Conservation (phyloP, 192 early-diverging fungal genomes). For the Podila horticola region DNA sequence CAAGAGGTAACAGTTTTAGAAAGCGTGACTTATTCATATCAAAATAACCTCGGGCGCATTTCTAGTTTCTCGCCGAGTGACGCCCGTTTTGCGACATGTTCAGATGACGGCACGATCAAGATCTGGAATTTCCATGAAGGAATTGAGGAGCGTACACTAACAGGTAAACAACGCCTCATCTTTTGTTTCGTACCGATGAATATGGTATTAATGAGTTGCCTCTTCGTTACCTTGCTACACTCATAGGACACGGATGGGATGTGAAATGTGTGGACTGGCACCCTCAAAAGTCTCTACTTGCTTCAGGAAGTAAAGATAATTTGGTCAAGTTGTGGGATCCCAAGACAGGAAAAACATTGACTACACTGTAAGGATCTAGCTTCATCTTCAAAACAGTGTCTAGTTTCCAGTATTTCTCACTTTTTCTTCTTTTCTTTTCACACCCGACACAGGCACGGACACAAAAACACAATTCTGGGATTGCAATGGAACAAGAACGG, state of each 20-base stretch:
- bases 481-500: slow-evolving; percentile 98
- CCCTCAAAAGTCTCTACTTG: slow-evolving; percentile 90
- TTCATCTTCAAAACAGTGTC: not conserved
- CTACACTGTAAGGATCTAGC: slow-evolving; percentile 72
- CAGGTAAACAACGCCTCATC: slow-evolving; percentile 36
- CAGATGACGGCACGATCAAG: slow-evolving; percentile 95
- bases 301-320: slow-evolving; percentile 96
- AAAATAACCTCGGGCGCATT: not conserved
- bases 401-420: not conserved
- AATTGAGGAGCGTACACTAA: slow-evolving; percentile 81
- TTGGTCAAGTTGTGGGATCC: slow-evolving; percentile 99
- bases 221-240: not conserved
- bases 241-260: slow-evolving; percentile 92
- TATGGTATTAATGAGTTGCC: not conserved
- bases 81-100: slow-evolving; percentile 93
- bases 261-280: slow-evolving; percentile 99
- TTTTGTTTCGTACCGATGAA: not conserved
- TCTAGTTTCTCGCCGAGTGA: slow-evolving; percentile 91
- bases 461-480: slow-evolving; percentile 92
- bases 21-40: not conserved
- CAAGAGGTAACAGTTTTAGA: no score
- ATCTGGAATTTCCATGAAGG: slow-evolving; percentile 95
- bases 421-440: slow-evolving; percentile 2
- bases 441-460: slow-evolving; percentile 73
- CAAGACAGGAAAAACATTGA: slow-evolving; percentile 84